Evolutionary conservation across 1,284 basidiomycete species (phyloP), one percentile per base, ranked within the genome.

Genomic region (Peniophora sp.): DNA sequence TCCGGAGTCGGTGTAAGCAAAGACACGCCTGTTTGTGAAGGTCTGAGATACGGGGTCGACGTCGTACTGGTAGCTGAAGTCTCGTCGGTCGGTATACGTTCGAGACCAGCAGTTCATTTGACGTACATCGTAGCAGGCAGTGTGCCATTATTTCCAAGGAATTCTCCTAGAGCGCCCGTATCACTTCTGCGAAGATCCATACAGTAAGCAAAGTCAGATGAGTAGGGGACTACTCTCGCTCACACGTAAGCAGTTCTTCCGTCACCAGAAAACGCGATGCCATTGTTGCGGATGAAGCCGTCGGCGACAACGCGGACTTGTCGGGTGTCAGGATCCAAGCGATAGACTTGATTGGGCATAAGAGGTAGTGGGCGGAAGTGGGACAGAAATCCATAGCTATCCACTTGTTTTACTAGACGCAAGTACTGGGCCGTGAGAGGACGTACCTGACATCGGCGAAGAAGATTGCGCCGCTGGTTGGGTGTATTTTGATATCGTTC

Each of bases 401-500:
- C 2, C 17, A 45, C 6, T 34, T 20, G 41, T 32, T 44, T 38
- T 23, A 38, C 25, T 39, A 16, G 44, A 39, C 36, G 32, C 16
- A n/a, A n/a, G n/a, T 41, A 5, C 38, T 5, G 27, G 27, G 8
- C n/a, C n/a, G 19, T 8, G 12, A 32, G 12, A 6, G 27, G n/a
- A 71, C 78, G 36, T 58, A 89, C 79, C 66, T 70, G 6, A 75
- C 73, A 61, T 91, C 89, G 0, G 83, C 86, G 66, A 89, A 88
- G 67, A 83, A 89, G 10, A 88, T 61, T 47, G 75, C 77, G 14
- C 77, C 78, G 48, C 73, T 81, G 17, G 55, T 59, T 0, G 83
- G 83, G 53, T 89, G 83, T 2, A 90, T 70, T 59, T 85, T 88
- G 52, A 85, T 69, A 60, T 92, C 89, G 63, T 92, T 90, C 49